phyloP scores from a whole-genome alignment of 805 yeast species.

The Candida argentea region DNA sequence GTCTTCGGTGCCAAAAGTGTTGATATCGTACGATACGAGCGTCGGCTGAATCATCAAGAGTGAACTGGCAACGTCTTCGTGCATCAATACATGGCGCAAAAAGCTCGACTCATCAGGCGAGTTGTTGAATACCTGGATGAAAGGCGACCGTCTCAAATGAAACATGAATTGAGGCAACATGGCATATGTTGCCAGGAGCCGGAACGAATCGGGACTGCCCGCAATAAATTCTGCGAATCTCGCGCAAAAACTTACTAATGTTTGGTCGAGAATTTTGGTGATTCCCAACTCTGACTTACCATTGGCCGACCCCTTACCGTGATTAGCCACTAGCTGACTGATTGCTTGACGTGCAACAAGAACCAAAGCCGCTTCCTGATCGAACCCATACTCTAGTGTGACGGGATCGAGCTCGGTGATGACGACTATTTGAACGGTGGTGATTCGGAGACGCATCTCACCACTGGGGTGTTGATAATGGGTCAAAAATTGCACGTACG shows the following conservation, averaged over 20 bases:
- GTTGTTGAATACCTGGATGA: conserved; percentile 90
- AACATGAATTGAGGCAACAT: conserved; percentile 81
- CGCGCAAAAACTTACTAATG: conserved; percentile 36
- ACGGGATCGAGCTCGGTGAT: conserved; percentile 28
- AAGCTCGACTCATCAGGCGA: conserved; percentile 99
- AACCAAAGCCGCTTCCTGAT: conserved; percentile 63
- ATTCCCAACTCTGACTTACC: conserved; percentile 8
- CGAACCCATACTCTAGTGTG: conserved; percentile 42
- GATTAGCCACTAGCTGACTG: conserved; percentile 21
- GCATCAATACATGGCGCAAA: conserved; percentile 82
- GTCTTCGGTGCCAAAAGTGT: conserved; percentile 28
- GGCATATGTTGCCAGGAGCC: conserved; percentile 38
- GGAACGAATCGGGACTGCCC: conserved; percentile 38
- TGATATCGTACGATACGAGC: conserved; percentile 71
- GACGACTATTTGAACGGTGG: conserved; percentile 42
- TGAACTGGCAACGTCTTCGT: conserved; percentile 89
- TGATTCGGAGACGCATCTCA: conserved; percentile 47
- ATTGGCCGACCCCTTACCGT: no score
- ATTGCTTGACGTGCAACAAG: conserved; percentile 47
- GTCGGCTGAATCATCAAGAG: conserved; percentile 98
- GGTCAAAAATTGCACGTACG: conserved; percentile 43
- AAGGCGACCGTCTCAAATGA: conserved; percentile 92
- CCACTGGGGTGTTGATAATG: conserved; percentile 57
- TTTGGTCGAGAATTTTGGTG: conserved; percentile 38
- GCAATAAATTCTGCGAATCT: conserved; percentile 39